A percentile compares a stretch with the other conserved stretches of the same genome.
phyloP scores from a whole-genome alignment of 345 rosid genomes.

The Gossypium raimondii region DNA sequence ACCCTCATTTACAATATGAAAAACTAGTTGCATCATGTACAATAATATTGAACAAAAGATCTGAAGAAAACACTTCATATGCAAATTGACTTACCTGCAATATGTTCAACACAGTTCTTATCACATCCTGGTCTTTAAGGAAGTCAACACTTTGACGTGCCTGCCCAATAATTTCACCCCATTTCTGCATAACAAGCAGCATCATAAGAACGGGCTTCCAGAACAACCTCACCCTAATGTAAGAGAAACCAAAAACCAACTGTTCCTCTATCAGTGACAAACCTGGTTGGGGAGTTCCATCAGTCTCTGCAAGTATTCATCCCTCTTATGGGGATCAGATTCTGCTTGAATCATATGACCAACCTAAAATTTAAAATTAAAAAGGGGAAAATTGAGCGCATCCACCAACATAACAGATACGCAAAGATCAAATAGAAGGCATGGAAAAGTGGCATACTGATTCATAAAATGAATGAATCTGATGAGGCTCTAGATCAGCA shows the following conservation, averaged over 20 bases:
- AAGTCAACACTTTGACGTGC: conserved; percentile 93
- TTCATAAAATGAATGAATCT: conserved; percentile 96
- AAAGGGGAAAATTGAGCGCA: neutral
- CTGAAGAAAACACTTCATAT: neutral
- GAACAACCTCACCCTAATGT: neutral
- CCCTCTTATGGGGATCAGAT: conserved; percentile 91
- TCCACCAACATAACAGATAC: neutral
- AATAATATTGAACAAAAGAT: neutral
- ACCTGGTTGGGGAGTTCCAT: conserved; percentile 98
- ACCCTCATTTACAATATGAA: neutral
- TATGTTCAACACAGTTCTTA: conserved; percentile 86
- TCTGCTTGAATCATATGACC: conserved; percentile 99
- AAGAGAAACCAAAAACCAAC: neutral
- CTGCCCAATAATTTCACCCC: conserved; percentile 91
- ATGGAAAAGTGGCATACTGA: conserved; percentile 49
- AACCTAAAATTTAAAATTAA: conserved; percentile 44
- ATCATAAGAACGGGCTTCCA: conserved; percentile 11
- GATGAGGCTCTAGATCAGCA: conserved; percentile 97
- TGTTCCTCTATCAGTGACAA: neutral
- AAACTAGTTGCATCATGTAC: neutral
- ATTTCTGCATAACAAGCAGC: conserved; percentile 59
- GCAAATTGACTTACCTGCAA: conserved; percentile 54
- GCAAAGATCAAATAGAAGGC: conserved; percentile 6
- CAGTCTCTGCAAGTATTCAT: conserved; percentile 88
- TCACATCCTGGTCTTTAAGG: conserved; percentile 87